Evolutionary conservation across 208 protist species (phyloP), one percentile per base, ranked within the genome.

Genomic region (Crithidia fasciculata): DNA sequence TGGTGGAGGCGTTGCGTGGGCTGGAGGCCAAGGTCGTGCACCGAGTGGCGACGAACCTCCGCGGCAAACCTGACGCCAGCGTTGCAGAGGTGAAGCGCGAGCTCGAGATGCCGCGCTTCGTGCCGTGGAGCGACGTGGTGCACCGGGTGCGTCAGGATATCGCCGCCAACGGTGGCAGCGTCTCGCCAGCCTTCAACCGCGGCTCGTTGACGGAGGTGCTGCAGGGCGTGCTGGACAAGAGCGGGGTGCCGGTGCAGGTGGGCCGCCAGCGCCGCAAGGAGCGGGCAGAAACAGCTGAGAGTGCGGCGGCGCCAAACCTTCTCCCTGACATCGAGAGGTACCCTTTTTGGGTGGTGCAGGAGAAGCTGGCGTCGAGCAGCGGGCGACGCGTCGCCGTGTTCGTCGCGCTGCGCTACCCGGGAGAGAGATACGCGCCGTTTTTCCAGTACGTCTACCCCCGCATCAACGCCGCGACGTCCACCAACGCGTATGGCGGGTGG

Each of bases 401-500:
- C 47, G 74, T 94, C 36, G 76, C 80, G 18, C 70, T 76, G 55
- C 78, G 84, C 8, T 7, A 72, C 67, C 3, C 73, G 15, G 52
- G 53, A 5, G 89, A 91, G 58, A 18, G 15, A 36, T 16, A 54
- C 41, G 73, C 81, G 43, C 88, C 88, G 45, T 80, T 65, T 41
- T 93, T 93, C 75, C 57, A 62, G 12, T 75, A 71, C 8, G 66
- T 81, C 36, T 76, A 84, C 52, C 77, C 77, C 12, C 74, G 65
- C 43, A 57, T 43, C 18, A 63, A 60, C 5, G 59, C 57, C n/a
- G 85, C 87, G 37, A 76, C 67, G 36, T 7, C 68, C 19, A 59
- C 81, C 56, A 94, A 91, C 75, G 81, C 81, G 68, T 95, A 83
- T 69, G 87, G 88, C 43, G 89, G 92, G n/a, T 96, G 92, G 90